Percentiles rank a stretch among this genome's conserved stretches.
phyloP scores from a whole-genome alignment of 163 green algal species.

The Trebouxiophyceae sp. region DNA sequence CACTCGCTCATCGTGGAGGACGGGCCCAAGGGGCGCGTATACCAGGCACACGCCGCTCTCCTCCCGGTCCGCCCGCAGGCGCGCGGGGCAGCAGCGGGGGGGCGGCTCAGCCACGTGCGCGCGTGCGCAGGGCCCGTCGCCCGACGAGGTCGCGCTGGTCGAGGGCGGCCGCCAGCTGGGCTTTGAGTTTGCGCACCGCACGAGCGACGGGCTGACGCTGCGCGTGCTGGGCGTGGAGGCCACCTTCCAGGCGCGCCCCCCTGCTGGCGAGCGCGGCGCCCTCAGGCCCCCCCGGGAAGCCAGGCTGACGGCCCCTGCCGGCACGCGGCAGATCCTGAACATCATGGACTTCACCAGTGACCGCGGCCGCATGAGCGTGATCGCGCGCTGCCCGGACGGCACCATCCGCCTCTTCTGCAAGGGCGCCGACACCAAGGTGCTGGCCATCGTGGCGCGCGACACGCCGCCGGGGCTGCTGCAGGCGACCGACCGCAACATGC shows the following conservation, averaged over 20 bases:
- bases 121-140: conserved; percentile 70
- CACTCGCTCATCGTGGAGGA: conserved; percentile 74
- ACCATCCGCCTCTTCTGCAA: conserved; percentile 71
- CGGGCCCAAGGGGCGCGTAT: too few relatives aligned
- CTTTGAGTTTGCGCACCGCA: conserved; percentile 39
- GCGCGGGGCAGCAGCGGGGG: too few relatives aligned
- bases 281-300: too few relatives aligned
- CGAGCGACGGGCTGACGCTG: conserved; percentile 27
- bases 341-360: conserved; percentile 76
- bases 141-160: conserved; percentile 85
- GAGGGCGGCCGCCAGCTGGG: conserved; percentile 58
- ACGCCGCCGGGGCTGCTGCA: conserved; percentile 26
- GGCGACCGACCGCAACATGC: conserved; percentile 49
- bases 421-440: conserved; percentile 54
- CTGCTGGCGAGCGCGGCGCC: too few relatives aligned
- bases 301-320: too few relatives aligned
- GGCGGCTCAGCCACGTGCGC: too few relatives aligned
- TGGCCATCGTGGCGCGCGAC: conserved; percentile 12
- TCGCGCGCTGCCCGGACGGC: conserved; percentile 51
- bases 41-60: too few relatives aligned
- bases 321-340: conserved; percentile 66
- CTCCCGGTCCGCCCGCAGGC: too few relatives aligned
- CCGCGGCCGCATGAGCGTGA: conserved; percentile 74
- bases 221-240: conserved; percentile 38
- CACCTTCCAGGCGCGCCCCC: conserved; percentile 34